phyloP scores from a whole-genome alignment of 306 rosid species.

The Quercus suber region DNA sequence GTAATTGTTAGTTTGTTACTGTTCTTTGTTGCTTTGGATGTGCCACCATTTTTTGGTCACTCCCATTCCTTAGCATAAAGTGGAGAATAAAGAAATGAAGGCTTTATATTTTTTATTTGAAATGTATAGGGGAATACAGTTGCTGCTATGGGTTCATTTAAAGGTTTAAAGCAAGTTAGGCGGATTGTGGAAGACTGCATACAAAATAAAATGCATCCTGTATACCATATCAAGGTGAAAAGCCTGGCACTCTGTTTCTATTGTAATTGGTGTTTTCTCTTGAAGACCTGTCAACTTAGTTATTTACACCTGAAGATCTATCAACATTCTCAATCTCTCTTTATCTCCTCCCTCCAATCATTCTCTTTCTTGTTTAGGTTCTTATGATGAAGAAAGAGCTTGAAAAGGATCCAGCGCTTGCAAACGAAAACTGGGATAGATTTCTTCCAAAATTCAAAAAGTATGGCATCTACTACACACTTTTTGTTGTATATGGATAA shows the following conservation, averaged over 20 bases:
- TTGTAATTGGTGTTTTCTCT: not conserved
- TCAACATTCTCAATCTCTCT: not conserved
- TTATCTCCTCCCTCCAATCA: not conserved
- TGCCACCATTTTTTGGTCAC: not conserved
- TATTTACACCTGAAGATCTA: not conserved
- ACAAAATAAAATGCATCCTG: constrained; percentile 85
- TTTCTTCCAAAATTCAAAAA: constrained; percentile 92
- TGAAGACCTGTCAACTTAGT: not conserved
- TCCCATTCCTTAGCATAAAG: not conserved
- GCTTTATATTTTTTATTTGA: constrained; percentile 5
- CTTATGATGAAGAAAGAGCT: constrained; percentile 95
- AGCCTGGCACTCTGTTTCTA: constrained; percentile 9
- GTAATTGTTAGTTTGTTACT: constrained; percentile 38
- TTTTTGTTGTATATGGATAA: not conserved
- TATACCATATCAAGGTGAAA: constrained; percentile 83
- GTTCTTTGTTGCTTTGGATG: constrained; percentile 12
- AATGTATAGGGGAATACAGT: constrained; percentile 76
- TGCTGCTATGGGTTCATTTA: constrained; percentile 85
- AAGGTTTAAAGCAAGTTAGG: constrained; percentile 84
- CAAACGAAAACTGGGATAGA: constrained; percentile 87
- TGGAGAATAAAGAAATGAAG: constrained; percentile 1
- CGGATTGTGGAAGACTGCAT: constrained; percentile 89
- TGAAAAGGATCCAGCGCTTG: constrained; percentile 85
- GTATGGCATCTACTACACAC: constrained; percentile 33
- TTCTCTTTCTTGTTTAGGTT: constrained; percentile 35